Conservation (phyloP, 176 grass and related monocot genomes). For the maize (Zea mays) region DNA sequence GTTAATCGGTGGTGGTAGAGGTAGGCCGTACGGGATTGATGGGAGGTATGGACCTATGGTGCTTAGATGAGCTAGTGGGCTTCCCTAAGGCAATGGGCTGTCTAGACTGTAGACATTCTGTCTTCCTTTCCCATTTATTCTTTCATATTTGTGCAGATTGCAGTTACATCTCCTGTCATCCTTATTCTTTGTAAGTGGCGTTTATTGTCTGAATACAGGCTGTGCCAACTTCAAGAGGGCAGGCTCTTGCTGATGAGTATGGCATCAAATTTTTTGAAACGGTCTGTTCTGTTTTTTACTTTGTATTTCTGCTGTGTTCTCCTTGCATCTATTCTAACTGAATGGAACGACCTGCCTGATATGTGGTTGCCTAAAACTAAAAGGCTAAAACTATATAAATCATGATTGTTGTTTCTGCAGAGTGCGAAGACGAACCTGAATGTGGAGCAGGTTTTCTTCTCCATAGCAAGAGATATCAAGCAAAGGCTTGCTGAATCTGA, state of each 20-base stretch:
- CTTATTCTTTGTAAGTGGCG: neutral
- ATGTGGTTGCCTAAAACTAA: no score
- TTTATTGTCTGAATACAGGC: conserved; percentile 30
- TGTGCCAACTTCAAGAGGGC: conserved; percentile 52
- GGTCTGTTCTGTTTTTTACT: neutral
- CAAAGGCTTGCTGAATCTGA: no score
- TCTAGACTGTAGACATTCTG: neutral
- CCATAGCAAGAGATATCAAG: no score
- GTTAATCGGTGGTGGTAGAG: neutral
- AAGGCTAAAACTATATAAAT: no score
- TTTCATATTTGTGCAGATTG: neutral
- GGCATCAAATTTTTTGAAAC: conserved; percentile 60
- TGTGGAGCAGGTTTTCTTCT: no score
- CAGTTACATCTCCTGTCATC: neutral
- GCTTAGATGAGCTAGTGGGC: neutral
- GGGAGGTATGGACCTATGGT: no score
- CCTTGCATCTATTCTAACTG: no score
- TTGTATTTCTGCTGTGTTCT: no score
- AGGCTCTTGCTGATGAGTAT: conserved; percentile 61
- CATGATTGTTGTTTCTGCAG: no score
- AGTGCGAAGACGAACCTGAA: no score
- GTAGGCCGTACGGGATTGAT: neutral
- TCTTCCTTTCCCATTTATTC: neutral
- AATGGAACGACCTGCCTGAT: no score
- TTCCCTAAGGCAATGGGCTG: neutral